phyloP scores from a whole-genome alignment of 2,329 filamentous ascomycete species.

The Nothophaeocryptopus gaeumannii region DNA sequence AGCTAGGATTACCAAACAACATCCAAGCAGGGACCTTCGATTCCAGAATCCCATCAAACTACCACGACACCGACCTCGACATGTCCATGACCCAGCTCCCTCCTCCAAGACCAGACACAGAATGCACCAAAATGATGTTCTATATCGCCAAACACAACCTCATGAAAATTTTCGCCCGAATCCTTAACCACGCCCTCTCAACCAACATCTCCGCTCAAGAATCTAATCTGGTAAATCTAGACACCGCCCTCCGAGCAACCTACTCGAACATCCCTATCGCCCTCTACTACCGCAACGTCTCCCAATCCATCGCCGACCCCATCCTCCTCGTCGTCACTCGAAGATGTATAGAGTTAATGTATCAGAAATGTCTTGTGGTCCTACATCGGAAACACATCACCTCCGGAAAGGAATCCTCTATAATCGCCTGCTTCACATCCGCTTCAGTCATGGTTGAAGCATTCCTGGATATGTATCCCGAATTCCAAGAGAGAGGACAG shows the following conservation, averaged over 20 bases:
- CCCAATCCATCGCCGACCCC: conserved; percentile 45
- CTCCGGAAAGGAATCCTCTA: conserved; percentile 5
- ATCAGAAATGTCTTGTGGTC: conserved; percentile 25
- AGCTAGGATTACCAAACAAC: conserved; percentile 47
- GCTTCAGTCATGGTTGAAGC: conserved; percentile 30
- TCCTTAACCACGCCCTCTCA: conserved; percentile 32
- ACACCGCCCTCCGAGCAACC: conserved; percentile 33
- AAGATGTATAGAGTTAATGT: conserved; percentile 23
- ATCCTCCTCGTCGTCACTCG: conserved; percentile 52
- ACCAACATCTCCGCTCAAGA: conserved; percentile 13
- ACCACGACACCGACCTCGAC: conserved; percentile 43
- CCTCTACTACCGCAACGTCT: conserved; percentile 30
- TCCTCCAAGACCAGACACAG: conserved; percentile 24
- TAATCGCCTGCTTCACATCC: conserved; percentile 24
- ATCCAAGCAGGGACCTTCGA: conserved; percentile 42
- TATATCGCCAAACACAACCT: conserved; percentile 33
- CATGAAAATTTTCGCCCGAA: conserved; percentile 34
- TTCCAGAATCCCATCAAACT: conserved; percentile 41
- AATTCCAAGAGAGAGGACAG: conserved; percentile 43
- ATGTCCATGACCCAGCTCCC: conserved; percentile 34
- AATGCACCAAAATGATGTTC: conserved; percentile 31
- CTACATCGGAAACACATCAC: conserved; percentile 17
- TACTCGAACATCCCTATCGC: conserved; percentile 30
- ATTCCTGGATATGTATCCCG: conserved; percentile 47
- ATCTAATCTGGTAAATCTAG: conserved; percentile 26